Evolutionary conservation across 371 early-diverging fungal genomes (phyloP).

Genomic region (Rhizomucor pusillus): DNA sequence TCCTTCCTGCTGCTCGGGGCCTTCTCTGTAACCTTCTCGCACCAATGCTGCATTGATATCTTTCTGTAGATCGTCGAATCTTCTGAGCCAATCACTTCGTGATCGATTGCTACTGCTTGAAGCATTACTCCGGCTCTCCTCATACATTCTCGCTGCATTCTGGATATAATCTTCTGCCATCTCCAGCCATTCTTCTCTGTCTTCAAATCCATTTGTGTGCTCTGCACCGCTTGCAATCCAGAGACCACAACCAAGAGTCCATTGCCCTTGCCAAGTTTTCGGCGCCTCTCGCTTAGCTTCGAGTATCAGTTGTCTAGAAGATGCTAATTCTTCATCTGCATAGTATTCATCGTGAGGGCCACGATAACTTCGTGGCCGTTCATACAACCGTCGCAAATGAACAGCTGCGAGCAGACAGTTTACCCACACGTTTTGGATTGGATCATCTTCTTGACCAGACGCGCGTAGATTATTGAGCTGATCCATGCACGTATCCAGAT

Average conservation of each 20-base stretch:
- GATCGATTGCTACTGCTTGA: neutral
- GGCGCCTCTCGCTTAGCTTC: slow-evolving; percentile 10
- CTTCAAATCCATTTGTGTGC: slow-evolving; percentile 12
- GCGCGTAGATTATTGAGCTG: slow-evolving; percentile 2
- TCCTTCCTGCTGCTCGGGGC: neutral
- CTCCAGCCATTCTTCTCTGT: slow-evolving; percentile 14
- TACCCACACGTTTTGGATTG: slow-evolving; percentile 6
- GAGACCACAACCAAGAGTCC: slow-evolving; percentile 29
- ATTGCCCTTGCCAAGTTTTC: slow-evolving; percentile 18
- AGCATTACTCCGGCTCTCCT: neutral
- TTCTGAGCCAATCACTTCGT: slow-evolving; percentile 1
- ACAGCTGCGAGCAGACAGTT: slow-evolving; percentile 9
- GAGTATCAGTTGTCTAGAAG: slow-evolving; percentile 10
- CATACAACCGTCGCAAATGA: slow-evolving; percentile 9
- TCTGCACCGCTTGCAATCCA: slow-evolving; percentile 19
- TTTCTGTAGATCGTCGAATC: neutral
- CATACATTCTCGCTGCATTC: neutral
- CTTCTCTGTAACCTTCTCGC: slow-evolving; percentile 9
- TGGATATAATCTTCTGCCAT: slow-evolving; percentile 4
- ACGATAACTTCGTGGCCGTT: slow-evolving; percentile 1
- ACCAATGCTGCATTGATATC: slow-evolving; percentile 1
- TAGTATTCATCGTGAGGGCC: slow-evolving; percentile 1
- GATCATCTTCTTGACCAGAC: neutral
- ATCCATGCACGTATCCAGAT: slow-evolving; percentile 6
- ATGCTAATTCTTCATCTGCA: slow-evolving; percentile 17